Evolutionary conservation across 495 filamentous ascomycete genomes (phyloP).

Genomic region (Aspergillus cristatus): DNA sequence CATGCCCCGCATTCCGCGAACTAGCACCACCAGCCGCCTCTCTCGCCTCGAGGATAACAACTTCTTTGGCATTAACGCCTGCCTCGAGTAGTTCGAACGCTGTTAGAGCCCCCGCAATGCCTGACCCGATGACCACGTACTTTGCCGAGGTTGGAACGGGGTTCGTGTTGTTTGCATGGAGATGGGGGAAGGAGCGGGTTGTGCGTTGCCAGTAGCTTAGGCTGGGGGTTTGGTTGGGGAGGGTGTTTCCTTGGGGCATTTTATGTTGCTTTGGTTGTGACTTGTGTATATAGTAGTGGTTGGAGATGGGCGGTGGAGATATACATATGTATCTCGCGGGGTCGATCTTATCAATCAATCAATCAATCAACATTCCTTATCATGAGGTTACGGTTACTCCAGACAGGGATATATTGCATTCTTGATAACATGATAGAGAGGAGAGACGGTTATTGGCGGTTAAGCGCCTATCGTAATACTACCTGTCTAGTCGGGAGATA

Average conservation of each 20-base stretch:
- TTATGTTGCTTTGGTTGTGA: neutral
- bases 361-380: too few species aligned
- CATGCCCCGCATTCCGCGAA: slow-evolving; percentile 25
- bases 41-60: slow-evolving; percentile 23
- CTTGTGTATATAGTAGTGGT: slow-evolving; percentile 5
- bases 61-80: slow-evolving; percentile 14
- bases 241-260: too few species aligned
- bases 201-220: slow-evolving; percentile 28
- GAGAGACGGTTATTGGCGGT: too few species aligned
- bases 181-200: slow-evolving; percentile 17
- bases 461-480: too few species aligned
- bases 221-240: slow-evolving; percentile 16
- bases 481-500: too few species aligned
- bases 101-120: slow-evolving; percentile 18
- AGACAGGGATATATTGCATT: too few species aligned
- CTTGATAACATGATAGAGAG: too few species aligned
- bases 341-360: too few species aligned
- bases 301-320: neutral
- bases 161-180: slow-evolving; percentile 11
- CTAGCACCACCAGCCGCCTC: slow-evolving; percentile 24
- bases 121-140: slow-evolving; percentile 23
- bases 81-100: slow-evolving; percentile 18
- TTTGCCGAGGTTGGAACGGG: slow-evolving; percentile 7
- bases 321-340: neutral
- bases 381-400: neutral